Evolutionary conservation across 176 grass and related monocot species (phyloP).

Genomic region (Stipa capillata): DNA sequence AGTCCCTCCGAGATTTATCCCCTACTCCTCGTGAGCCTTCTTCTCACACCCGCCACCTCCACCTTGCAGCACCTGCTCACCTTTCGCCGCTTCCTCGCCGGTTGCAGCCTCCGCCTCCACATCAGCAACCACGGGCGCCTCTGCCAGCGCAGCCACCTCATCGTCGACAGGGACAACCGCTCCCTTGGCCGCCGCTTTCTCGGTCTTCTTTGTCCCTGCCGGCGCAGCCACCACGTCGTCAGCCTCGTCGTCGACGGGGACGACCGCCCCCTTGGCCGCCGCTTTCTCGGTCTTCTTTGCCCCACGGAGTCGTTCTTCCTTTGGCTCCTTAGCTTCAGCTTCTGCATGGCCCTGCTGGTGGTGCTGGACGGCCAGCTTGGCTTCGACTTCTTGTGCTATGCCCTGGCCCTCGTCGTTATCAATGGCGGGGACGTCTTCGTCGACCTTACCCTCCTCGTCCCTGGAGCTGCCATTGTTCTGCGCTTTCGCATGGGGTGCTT

Average conservation of each 20-base stretch:
- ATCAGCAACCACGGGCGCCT: not conserved
- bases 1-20: no score
- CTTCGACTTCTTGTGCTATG: not conserved
- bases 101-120: not conserved
- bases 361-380: not conserved
- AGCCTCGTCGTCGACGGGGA: constrained; percentile 4
- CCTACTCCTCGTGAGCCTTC: constrained; percentile 1
- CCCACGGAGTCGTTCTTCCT: not conserved
- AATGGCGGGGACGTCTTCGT: no score
- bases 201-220: not conserved
- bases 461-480: not conserved
- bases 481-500: not conserved
- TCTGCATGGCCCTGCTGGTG: no score
- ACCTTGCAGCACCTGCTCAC: no score
- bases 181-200: constrained; percentile 1
- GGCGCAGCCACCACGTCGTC: not conserved
- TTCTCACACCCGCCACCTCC: not conserved
- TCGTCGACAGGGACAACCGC: constrained; percentile 7
- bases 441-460: not conserved
- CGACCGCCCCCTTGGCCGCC: not conserved
- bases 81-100: not conserved
- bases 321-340: not conserved
- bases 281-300: not conserved
- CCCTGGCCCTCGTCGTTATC: not conserved
- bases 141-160: not conserved